Conservation (phyloP, 257 asterid species). For the Nicotiana benthamiana region DNA sequence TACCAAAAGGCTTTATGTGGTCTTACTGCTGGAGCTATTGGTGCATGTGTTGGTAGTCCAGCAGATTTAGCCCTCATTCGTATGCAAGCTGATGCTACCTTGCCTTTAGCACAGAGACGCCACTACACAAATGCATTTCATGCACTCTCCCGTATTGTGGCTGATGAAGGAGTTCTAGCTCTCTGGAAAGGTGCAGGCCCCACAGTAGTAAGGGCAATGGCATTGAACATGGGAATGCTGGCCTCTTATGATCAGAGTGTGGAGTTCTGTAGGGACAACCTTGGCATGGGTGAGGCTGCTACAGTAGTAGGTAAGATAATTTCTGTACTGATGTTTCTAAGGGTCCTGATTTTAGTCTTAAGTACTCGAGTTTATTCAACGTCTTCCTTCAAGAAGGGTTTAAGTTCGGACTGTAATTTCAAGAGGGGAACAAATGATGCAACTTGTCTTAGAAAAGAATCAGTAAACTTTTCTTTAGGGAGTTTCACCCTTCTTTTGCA, state of each 20-base stretch:
- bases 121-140: slow-evolving; percentile 80
- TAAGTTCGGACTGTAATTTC: not conserved
- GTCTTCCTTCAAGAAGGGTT: not conserved
- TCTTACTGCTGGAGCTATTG: slow-evolving; percentile 95
- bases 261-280: slow-evolving; percentile 62
- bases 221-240: slow-evolving; percentile 98
- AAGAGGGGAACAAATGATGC: not conserved
- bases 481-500: not conserved
- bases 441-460: not conserved
- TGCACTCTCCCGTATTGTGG: slow-evolving; percentile 64
- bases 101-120: slow-evolving; percentile 77
- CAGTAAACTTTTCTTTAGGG: not conserved
- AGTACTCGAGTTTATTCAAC: not conserved
- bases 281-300: slow-evolving; percentile 68
- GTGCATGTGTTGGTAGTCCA: slow-evolving; percentile 86
- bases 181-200: slow-evolving; percentile 99
- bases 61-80: slow-evolving; percentile 96
- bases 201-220: slow-evolving; percentile 98
- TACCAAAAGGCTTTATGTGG: slow-evolving; percentile 97
- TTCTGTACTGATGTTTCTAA: not conserved
- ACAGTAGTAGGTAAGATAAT: slow-evolving; percentile 61
- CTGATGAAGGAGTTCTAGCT: slow-evolving; percentile 84
- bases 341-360: not conserved
- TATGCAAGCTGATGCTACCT: slow-evolving; percentile 98
- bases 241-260: slow-evolving; percentile 93